Conservation (phyloP, 108 stramenopile species). For the Fragilariopsis cylindrus region DNA sequence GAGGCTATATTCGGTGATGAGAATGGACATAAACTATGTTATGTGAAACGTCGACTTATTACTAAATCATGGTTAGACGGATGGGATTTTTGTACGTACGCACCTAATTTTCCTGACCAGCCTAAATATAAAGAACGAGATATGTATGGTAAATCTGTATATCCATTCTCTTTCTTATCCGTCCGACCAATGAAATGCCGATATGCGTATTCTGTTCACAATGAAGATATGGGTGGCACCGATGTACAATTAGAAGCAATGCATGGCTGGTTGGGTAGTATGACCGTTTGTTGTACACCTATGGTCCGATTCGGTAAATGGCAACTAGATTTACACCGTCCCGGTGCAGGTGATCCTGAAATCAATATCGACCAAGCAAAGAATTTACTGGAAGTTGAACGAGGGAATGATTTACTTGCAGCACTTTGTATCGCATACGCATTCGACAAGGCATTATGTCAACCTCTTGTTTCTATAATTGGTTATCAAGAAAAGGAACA, state of each 20-base stretch:
- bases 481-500: conserved; percentile 46
- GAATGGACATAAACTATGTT: conserved; percentile 46
- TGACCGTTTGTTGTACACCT: conserved; percentile 50
- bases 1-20: conserved; percentile 53
- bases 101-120: conserved; percentile 44
- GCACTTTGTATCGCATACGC: conserved; percentile 52
- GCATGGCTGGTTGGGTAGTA: conserved; percentile 53
- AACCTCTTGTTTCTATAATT: conserved; percentile 45
- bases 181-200: conserved; percentile 37
- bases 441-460: conserved; percentile 44
- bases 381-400: conserved; percentile 44
- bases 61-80: conserved; percentile 47
- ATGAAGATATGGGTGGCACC: conserved; percentile 31
- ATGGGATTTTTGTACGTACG: conserved; percentile 53
- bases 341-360: conserved; percentile 32
- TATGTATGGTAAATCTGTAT: conserved; percentile 42
- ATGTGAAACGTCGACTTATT: conserved; percentile 43
- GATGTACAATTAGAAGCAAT: conserved; percentile 31
- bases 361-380: conserved; percentile 46
- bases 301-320: conserved; percentile 47
- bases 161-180: conserved; percentile 43
- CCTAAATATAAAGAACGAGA: conserved; percentile 45
- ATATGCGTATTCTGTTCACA: conserved; percentile 33
- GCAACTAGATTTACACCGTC: conserved; percentile 39
- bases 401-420: conserved; percentile 43